Base-by-base conservation (phyloP, 257 asterid genomes). In the Gentiana macrophylla region DNA sequence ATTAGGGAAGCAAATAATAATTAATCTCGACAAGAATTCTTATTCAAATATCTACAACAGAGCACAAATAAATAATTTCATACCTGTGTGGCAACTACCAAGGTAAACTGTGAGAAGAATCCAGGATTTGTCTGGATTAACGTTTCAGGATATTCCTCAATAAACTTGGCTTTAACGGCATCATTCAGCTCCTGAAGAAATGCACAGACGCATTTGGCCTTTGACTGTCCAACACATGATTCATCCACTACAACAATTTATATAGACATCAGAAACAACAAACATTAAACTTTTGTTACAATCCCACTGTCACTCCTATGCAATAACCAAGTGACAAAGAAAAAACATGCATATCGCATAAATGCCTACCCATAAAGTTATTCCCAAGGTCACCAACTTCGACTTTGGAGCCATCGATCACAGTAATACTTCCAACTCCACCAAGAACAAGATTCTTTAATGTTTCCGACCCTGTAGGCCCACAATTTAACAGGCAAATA, bases 391-490 rank as follows among this genome's bases (percentile, higher is more conserved):
- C 99, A 35, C 95, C 94, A 48, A 70, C 72, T 75, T 92, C 91
- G 59, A 92, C 95, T 74, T 92, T 88, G 37, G 85, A 78, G 63
- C 97, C 99, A 80, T 92, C 99, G 51, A 92, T 89, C 60, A 88
- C 84, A 49, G 99, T 88, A 59, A 92, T 84, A 61, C 97, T 83
- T 64, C 99, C 99, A 70, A 92, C 77, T 52, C 99, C 99, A 53
- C 99, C 99, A 53, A 92, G 97, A 38, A 88, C 99, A 45, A 92
- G 78, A 77, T 88, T 92, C 55, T 92, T 92, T 56, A 92, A 77
- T 46, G 97, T 82, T 67, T 92, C 99, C 0, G 99, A 85, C 44
- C 99, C 99, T 24, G 95, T 92, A 43, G 99, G 97, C 3, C 99
- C 97, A 57, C 99, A 92, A 71, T 92, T 92, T 71, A 92, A 77